These are phyloP conservation scores for Carex myosuroides DNA, from an alignment of 176 grass and related monocot genomes.

Conservation along the genomic window DNA sequence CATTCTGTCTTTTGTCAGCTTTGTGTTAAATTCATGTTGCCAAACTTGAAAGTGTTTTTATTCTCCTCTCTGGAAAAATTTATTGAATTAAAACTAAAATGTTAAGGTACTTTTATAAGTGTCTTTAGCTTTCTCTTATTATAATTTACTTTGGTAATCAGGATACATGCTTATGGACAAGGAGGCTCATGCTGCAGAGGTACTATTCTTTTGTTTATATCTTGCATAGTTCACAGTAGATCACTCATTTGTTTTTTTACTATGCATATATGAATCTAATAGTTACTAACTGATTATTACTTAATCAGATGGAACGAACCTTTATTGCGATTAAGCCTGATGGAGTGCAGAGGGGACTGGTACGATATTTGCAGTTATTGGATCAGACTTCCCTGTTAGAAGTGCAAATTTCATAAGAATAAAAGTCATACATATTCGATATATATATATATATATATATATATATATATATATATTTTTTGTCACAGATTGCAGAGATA, in stretches of 20 bases:
- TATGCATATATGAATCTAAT: neutral
- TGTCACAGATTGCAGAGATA: conserved; percentile 68
- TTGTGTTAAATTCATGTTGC: neutral
- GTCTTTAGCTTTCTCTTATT: neutral
- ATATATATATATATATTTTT: neutral
- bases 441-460: neutral
- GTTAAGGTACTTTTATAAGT: neutral
- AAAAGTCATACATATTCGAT: neutral
- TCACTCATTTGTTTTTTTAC: neutral
- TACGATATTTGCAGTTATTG: conserved; percentile 15
- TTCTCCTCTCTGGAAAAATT: neutral
- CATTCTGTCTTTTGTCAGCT: neutral
- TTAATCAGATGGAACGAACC: conserved; percentile 65
- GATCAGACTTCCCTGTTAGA: neutral
- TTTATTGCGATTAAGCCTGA: conserved; percentile 97
- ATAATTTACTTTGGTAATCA: conserved; percentile 9
- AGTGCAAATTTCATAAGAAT: neutral
- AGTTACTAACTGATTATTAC: neutral
- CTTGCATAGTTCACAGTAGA: neutral
- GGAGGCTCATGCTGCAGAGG: conserved; percentile 77
- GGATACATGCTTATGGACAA: conserved; percentile 81
- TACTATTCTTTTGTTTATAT: conserved; percentile 16
- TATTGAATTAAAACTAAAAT: neutral
- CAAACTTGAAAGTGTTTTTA: neutral
- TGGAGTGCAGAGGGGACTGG: conserved; percentile 92